phyloP scores from a whole-genome alignment of 1,284 basidiomycete species.

The Takashimella koratensis region DNA sequence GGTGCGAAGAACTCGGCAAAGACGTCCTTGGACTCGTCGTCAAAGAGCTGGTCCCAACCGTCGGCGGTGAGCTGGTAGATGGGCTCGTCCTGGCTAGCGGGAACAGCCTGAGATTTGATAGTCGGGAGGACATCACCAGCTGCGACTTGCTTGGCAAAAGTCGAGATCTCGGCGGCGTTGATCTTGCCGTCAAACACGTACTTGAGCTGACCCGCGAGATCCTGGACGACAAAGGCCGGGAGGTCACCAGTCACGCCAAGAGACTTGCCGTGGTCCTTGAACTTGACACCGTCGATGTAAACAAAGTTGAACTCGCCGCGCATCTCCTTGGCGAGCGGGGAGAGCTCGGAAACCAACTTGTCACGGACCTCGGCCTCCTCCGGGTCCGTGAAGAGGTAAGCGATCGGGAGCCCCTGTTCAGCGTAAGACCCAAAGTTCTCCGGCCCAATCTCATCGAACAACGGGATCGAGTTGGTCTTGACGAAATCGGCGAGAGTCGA shows the following conservation, averaged over 20 bases:
- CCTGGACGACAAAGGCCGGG: conserved; percentile 93
- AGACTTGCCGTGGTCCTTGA: conserved; percentile 90
- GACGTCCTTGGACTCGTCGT: conserved; percentile 86
- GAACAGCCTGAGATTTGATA: conserved; percentile 88
- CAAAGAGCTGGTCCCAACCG: conserved; percentile 81
- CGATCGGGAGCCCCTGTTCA: conserved; percentile 76
- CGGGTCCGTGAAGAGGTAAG: conserved; percentile 92
- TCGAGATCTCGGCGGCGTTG: conserved; percentile 48
- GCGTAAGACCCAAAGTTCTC: conserved; percentile 93
- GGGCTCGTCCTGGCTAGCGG: conserved; percentile 73
- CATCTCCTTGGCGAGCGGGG: conserved; percentile 71
- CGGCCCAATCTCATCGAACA: conserved; percentile 87
- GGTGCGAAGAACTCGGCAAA: conserved; percentile 97
- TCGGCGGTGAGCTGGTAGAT: conserved; percentile 85
- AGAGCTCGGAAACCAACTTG: conserved; percentile 64
- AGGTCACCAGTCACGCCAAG: conserved; percentile 79
- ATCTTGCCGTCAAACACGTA: conserved; percentile 71
- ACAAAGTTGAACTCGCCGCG: conserved; percentile 95
- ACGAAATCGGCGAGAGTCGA: conserved; percentile 70
- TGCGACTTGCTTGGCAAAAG: conserved; percentile 66
- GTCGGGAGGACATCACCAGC: conserved; percentile 72
- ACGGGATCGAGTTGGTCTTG: conserved; percentile 76
- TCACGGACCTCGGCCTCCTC: conserved; percentile 58
- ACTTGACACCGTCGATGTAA: conserved; percentile 95
- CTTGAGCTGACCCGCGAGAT: conserved; percentile 78